Base-by-base conservation (phyloP, 345 rosid species). In the Populus ilicifolia region DNA sequence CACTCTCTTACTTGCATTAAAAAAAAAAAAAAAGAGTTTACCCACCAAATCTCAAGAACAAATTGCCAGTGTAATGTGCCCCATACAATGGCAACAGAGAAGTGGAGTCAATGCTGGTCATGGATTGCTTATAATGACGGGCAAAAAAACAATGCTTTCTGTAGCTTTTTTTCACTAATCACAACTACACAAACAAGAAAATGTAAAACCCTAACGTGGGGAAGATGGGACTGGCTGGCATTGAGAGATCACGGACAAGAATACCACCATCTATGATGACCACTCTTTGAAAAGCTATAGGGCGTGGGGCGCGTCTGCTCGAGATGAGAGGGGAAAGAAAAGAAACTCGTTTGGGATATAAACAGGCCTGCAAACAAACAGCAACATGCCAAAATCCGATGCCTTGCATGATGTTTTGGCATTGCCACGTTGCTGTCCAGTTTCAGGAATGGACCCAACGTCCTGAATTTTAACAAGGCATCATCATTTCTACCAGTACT, bases 341-440 rank as follows among this genome's bases (percentile, higher is more conserved):
- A 27, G 52, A 23, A 10, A 23, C 18, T 30, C 20, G 16, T 17
- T 61, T 4, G 1, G 61, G 61, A 61, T 38, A 59, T 5, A 23
- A 77, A 39, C 46, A 63, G 35, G 23, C 50, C 52, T 44, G 30
- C 38, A 75, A 64, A 69, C 82, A 74, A 70, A 59, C 65, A 70
- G 36, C 46, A 79, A 74, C 8, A 75, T 14, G 71, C 70, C 78
- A 79, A 69, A 75, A 46, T 62, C n/a, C 54, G 39, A 35, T 5
- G 36, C 12, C 27, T 44, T 39, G 63, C 5, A 79, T 79, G 65
- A 43, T 69, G 29, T 46, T 69, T 69, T 69, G 65, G 65, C 65
- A 68, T 66, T 25, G 77, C 17, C 8, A 38, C 11, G 67, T 43
- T 23, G 68, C 48, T 71, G 38, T 70, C 71, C 80, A 46, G 33